A percentile compares a stretch with the other conserved stretches of the same genome.
Conservation (phyloP, 1,139 yeast genomes). For the Sugiyamaella neomexicana region DNA sequence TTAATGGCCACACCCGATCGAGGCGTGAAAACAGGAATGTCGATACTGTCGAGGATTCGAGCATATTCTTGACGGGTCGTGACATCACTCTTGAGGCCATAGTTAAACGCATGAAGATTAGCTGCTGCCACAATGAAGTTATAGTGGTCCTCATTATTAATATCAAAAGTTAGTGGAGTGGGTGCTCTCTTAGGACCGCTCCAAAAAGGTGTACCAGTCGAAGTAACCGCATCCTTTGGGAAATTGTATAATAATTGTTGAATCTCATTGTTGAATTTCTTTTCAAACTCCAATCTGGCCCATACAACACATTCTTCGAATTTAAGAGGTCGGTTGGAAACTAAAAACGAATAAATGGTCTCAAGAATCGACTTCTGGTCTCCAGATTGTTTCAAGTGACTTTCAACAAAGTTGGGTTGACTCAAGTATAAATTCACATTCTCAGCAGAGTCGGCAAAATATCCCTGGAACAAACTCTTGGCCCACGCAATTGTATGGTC, state of each 20-base stretch:
- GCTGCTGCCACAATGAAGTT: conserved; percentile 88
- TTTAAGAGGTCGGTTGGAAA: conserved; percentile 74
- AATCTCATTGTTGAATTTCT: conserved; percentile 80
- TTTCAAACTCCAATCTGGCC: conserved; percentile 91
- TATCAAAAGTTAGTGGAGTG: conserved; percentile 72
- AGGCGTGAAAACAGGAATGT: conserved; percentile 70
- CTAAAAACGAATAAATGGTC: conserved; percentile 68
- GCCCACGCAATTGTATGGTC: conserved; percentile 99
- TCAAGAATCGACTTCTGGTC: conserved; percentile 87
- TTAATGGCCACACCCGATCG: conserved; percentile 77
- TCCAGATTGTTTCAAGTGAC: conserved; percentile 84
- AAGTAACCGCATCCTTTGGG: conserved; percentile 90
- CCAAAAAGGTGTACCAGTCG: conserved; percentile 95
- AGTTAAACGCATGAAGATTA: conserved; percentile 83
- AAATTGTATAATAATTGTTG: conserved; percentile 87
- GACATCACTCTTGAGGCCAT: conserved; percentile 56
- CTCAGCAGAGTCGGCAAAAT: conserved; percentile 85
- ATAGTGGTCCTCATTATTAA: conserved; percentile 72
- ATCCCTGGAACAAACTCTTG: conserved; percentile 91
- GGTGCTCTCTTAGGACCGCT: conserved; percentile 98
- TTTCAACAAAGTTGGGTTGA: conserved; percentile 91
- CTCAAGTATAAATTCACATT: conserved; percentile 87
- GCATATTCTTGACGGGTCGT: conserved; percentile 43
- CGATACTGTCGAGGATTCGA: conserved; percentile 52
- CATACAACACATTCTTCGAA: conserved; percentile 94